Conservation (phyloP, 345 rosid genomes). For the Cardamine resedifolia region DNA sequence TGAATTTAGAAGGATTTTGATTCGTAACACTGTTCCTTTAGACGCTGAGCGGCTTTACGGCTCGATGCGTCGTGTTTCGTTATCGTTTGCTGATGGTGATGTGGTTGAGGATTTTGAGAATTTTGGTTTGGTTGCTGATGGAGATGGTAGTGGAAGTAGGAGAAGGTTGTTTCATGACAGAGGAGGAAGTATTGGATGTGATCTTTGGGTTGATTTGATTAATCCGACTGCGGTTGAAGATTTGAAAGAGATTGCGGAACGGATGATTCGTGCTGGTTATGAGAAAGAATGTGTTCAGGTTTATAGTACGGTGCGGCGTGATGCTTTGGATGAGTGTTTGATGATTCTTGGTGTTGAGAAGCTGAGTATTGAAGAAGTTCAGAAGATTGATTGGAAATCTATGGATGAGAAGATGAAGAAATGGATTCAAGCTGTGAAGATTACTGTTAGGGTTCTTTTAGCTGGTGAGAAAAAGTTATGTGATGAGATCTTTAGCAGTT, state of each 20-base stretch:
- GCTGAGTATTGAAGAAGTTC: slow-evolving; percentile 92
- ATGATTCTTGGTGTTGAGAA: slow-evolving; percentile 81
- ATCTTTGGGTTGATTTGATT: slow-evolving; percentile 78
- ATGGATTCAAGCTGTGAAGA: slow-evolving; percentile 89
- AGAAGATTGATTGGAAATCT: slow-evolving; percentile 78
- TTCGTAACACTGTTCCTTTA: slow-evolving; percentile 75
- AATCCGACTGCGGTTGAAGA: slow-evolving; percentile 57
- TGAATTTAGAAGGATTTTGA: slow-evolving; percentile 79
- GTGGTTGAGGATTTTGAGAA: slow-evolving; percentile 70
- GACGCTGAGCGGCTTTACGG: slow-evolving; percentile 75
- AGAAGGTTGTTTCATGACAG: slow-evolving; percentile 77
- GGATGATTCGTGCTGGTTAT: slow-evolving; percentile 82
- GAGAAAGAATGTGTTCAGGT: slow-evolving; percentile 96
- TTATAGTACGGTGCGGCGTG: slow-evolving; percentile 74
- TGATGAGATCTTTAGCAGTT: slow-evolving; percentile 64
- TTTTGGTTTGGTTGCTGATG: slow-evolving; percentile 50
- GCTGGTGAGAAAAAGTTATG: slow-evolving; percentile 80
- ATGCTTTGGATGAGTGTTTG: slow-evolving; percentile 80
- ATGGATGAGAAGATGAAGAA: slow-evolving; percentile 99
- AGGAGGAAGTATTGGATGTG: slow-evolving; percentile 79
- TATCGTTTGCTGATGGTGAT: slow-evolving; percentile 67
- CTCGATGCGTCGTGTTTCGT: slow-evolving; percentile 74
- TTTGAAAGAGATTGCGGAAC: slow-evolving; percentile 75
- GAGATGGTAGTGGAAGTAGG: slow-evolving; percentile 52
- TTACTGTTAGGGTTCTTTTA: slow-evolving; percentile 65